Conservation (phyloP, 139 green algal genomes). For the Tetradesmus obliquus region DNA sequence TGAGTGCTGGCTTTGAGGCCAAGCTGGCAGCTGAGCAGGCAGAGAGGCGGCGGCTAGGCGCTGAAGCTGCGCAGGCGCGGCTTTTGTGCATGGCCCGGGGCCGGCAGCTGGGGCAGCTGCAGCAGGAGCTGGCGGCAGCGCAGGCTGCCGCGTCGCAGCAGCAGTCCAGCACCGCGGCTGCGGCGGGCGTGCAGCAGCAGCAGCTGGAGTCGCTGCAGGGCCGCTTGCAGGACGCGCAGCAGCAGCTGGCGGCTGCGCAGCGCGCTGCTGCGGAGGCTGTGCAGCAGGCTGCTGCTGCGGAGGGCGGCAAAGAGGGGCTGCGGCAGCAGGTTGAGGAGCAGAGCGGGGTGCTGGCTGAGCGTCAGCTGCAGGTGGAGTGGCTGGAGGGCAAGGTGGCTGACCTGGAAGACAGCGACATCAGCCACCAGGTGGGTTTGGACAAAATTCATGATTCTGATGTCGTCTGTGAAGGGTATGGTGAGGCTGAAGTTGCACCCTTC, state of each 20-base stretch:
- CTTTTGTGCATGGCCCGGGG: conserved; percentile 50
- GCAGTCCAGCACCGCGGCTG: conserved; percentile 40
- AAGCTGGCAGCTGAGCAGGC: conserved; percentile 36
- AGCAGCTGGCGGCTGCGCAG: conserved; percentile 49
- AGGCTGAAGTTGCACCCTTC: too few relatives aligned
- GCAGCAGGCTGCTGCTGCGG: not conserved
- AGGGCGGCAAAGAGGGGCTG: conserved; percentile 31
- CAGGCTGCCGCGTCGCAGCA: conserved; percentile 6
- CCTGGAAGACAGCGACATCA: conserved; percentile 47
- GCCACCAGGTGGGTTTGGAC: not conserved
- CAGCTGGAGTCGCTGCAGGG: conserved; percentile 36
- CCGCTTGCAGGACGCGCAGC: conserved; percentile 14
- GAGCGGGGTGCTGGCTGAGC: conserved; percentile 20
- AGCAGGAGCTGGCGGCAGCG: conserved; percentile 31
- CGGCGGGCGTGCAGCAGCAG: conserved; percentile 28
- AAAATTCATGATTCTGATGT: too few relatives aligned
- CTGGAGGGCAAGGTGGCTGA: conserved; percentile 58
- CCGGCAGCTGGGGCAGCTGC: conserved; percentile 48
- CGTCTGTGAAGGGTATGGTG: too few relatives aligned
- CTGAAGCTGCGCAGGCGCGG: conserved; percentile 50
- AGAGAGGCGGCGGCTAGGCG: conserved; percentile 49
- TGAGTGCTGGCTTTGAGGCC: not conserved
- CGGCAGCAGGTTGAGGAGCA: conserved; percentile 44
- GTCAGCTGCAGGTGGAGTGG: conserved; percentile 58
- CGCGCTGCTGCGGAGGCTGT: conserved; percentile 33